Base-by-base conservation (phyloP, 2,329 filamentous ascomycete species). In the Alternaria sp. region DNA sequence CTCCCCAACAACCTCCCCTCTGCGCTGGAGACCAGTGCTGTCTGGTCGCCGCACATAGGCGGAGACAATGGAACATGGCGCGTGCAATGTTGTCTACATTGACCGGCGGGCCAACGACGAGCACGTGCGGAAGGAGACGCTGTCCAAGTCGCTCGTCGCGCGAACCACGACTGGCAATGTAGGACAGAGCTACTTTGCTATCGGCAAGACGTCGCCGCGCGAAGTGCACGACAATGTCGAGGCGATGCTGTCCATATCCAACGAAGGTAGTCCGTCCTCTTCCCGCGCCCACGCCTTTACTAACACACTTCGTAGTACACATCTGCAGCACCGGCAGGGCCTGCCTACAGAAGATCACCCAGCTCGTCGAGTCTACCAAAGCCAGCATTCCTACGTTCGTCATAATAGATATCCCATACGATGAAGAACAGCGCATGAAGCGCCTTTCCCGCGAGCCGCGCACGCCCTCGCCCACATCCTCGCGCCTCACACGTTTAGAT, bases 71-170 rank as follows among this genome's bases (percentile, higher is more conserved):
- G 79, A 82, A 61, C 79, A 81, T 79, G 80, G 79, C 71, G 76
- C 78, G 61, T 82, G 80, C 74, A 81, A 82, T 72, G 76, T 82
- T 55, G 79, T 82, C 63, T 82, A 82, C 75, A 73, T 82, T 65
- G 80, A 82, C 71, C 77, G 80, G 54, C 78, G 80, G 58, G 80
- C 80, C 63, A 76, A 79, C 66, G 79, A 81, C 63, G 79, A 80
- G 66, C 73, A 78, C 66, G 78, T 81, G 45, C 74, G 74, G 45
- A 74, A 75, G 60, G 78, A 80, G 59, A 75, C 73, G 55, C 68
- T 80, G 64, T 76, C 76, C 53, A 73, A 70, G 55, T 78, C 76
- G 20, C 69, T 78, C 18, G 75, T 73, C 26, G 76, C 75, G 25
- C 66, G 75, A 44, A 77, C 73, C 7, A 78, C 68, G 64, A 77